These are phyloP conservation scores for Diaporthe sp. DNA, from an alignment of 2,329 filamentous ascomycete species.

Conservation along the genomic window DNA sequence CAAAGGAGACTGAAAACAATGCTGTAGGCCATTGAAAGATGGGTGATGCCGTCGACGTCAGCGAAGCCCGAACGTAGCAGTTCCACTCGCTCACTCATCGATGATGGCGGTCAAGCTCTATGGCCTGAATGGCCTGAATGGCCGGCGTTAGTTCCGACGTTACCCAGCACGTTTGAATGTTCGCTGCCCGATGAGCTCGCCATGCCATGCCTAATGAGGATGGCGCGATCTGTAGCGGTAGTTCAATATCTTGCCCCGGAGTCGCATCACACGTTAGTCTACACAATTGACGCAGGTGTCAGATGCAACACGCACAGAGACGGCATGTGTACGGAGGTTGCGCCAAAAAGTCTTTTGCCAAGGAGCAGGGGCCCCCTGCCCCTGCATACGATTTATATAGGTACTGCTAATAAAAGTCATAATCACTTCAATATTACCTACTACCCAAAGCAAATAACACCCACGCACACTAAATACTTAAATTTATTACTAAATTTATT, in stretches of 20 bases:
- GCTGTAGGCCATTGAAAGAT: not conserved
- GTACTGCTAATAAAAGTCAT: too few species aligned
- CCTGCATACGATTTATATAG: too few species aligned
- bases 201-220: not conserved
- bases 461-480: accelerated
- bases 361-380: too few species aligned
- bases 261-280: conserved; percentile 8
- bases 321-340: not conserved
- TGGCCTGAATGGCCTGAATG: too few species aligned
- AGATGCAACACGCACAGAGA: not conserved
- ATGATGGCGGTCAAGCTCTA: not conserved
- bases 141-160: not conserved
- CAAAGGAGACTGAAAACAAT: too few species aligned
- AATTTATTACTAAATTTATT: too few species aligned
- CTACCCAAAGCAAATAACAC: too few species aligned
- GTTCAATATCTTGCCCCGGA: not conserved
- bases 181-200: not conserved
- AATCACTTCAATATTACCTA: too few species aligned
- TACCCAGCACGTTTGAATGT: not conserved
- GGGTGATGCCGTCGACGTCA: not conserved
- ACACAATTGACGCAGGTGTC: not conserved
- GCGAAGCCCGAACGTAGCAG: not conserved
- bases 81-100: not conserved
- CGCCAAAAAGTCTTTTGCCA: too few species aligned
- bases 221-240: not conserved